Conservation (phyloP, 768 basidiomycete genomes). For the Leccinum subgranulosum region DNA sequence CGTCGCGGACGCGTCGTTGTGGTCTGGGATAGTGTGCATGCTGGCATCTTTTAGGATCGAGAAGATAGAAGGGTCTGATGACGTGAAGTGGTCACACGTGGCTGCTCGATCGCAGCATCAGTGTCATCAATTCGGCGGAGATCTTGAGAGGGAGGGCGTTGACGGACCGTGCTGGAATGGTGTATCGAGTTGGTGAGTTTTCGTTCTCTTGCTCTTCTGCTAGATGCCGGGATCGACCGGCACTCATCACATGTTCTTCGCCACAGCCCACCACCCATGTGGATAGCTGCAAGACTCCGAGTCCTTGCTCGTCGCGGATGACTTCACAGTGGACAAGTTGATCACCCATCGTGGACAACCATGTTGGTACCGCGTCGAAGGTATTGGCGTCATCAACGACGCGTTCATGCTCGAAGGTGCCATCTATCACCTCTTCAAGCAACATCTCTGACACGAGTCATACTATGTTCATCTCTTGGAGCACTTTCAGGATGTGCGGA, state of each 20-base stretch:
- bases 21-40: too few species aligned
- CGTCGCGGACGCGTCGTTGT: too few species aligned
- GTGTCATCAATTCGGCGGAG: slow-evolving; percentile 75
- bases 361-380: slow-evolving; percentile 82
- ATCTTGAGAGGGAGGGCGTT: slow-evolving; percentile 73
- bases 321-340: slow-evolving; percentile 85
- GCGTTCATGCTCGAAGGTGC: slow-evolving; percentile 93
- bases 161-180: slow-evolving; percentile 83
- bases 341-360: slow-evolving; percentile 66
- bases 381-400: slow-evolving; percentile 80
- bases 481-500: slow-evolving; percentile 68
- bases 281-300: slow-evolving; percentile 83
- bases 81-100: too few species aligned
- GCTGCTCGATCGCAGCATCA: too few species aligned
- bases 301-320: slow-evolving; percentile 88
- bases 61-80: too few species aligned
- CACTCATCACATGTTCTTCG: too few species aligned
- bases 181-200: slow-evolving; percentile 78
- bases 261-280: neutral
- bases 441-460: slow-evolving; percentile 72
- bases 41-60: too few species aligned
- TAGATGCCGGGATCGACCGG: too few species aligned
- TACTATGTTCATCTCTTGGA: slow-evolving; percentile 92
- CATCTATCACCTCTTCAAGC: slow-evolving; percentile 88
- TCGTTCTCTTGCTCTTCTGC: too few species aligned